Evolutionary conservation across 2,329 filamentous ascomycete species (phyloP), one percentile per base, ranked within the genome.

Genomic region (Fusarium xylarioides): DNA sequence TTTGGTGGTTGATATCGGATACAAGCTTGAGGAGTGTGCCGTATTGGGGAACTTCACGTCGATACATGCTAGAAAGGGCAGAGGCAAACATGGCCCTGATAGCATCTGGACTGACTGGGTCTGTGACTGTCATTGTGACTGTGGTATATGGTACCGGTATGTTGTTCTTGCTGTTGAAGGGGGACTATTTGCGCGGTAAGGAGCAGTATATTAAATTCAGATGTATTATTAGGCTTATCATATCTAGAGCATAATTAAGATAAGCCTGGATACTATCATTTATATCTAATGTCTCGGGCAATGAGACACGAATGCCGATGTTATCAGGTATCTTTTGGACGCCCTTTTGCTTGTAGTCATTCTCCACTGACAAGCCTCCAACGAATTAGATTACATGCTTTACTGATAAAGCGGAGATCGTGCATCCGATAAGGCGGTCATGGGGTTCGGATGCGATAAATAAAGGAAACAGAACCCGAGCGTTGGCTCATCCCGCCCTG

Each of bases 1-100:
- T 71, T 42, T 55, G 52, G 46, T 50, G 47, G 47, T 81, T 80
- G 52, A 81, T 74, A 2, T 62, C 55, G 7, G 68, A 68, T 9
- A 82, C 81, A 11, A 82, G 78, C 0, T 68, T 66, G 26, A 82
- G 69, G 11, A 82, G 75, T 19, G 79, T 73, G 19, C 78, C 78
- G 43, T 83, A 83, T 11, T 81, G 62, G 2, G 81, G 81, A 8
- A 83, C 81, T 55, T 82, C 81, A 19, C 71, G 59, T 34, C 74
- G 75, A 62, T 83, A 83, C 80, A 83, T 82, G 32, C 73, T 73
- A 4, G 81, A 83, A 67, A 83, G 74, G 34, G 80, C 78, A 1
- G 77, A 62, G 11, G 79, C 76, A 61, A 82, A 82, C 66, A 68
- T 50, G 8, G 70, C 66, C 38, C 70, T 61, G 56, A 63, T 68